A percentile compares a stretch with the other conserved stretches of the same genome.
Evolutionary conservation across 805 yeast species (phyloP).

Genomic region (Kazachstania africana): DNA sequence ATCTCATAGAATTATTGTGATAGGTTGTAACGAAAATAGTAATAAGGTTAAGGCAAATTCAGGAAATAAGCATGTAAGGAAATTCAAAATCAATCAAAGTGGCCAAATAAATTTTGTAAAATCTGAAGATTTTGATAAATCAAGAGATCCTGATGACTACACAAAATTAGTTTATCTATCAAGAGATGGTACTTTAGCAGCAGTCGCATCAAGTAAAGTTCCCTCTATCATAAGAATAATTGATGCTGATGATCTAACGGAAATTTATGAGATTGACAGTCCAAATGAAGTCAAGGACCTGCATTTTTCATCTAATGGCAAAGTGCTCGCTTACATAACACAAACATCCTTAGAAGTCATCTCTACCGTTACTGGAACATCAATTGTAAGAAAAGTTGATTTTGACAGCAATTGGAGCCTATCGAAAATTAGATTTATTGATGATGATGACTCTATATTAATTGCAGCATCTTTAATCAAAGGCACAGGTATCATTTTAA

Average conservation of each 20-base stretch:
- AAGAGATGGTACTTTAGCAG: slow-evolving; percentile 46
- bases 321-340: slow-evolving; percentile 52
- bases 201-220: slow-evolving; percentile 51
- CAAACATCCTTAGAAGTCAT: slow-evolving; percentile 35
- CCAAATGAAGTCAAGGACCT: slow-evolving; percentile 47
- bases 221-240: slow-evolving; percentile 56
- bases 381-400: slow-evolving; percentile 24
- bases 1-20: slow-evolving; percentile 35
- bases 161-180: slow-evolving; percentile 47
- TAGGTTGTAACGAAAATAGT: slow-evolving; percentile 68
- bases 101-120: slow-evolving; percentile 48
- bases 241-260: slow-evolving; percentile 41
- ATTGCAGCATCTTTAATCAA: slow-evolving; percentile 35
- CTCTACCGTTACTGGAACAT: slow-evolving; percentile 31
- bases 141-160: slow-evolving; percentile 45
- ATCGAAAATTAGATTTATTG: slow-evolving; percentile 27
- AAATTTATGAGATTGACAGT: slow-evolving; percentile 41
- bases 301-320: slow-evolving; percentile 54
- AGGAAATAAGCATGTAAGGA: slow-evolving; percentile 57
- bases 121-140: slow-evolving; percentile 44
- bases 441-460: slow-evolving; percentile 25
- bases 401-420: slow-evolving; percentile 21
- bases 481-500: slow-evolving; percentile 31
- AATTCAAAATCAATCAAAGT: slow-evolving; percentile 29
- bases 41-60: slow-evolving; percentile 45